A percentile compares a stretch with the other conserved stretches of the same genome.
Evolutionary conservation across 768 basidiomycete genomes (phyloP).

Genomic region (Pleurotus giganteus): DNA sequence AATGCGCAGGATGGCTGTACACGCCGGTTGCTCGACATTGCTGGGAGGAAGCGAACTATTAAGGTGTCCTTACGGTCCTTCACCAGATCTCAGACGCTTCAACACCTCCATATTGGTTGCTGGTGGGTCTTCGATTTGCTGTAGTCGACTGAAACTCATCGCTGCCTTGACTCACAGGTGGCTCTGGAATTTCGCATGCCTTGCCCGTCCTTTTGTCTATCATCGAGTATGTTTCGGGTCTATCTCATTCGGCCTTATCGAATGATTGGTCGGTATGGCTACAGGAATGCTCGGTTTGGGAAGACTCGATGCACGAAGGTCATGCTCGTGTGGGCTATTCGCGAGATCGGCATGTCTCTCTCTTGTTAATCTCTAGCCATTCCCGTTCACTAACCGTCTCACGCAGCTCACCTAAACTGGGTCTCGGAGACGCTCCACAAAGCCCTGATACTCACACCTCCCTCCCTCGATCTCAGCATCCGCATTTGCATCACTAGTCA

Average conservation of each 20-base stretch:
- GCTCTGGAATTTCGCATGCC: slow-evolving; percentile 49
- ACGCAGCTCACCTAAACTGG: slow-evolving; percentile 44
- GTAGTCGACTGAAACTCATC: too few species aligned
- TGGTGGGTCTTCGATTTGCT: not conserved
- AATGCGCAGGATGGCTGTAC: not conserved
- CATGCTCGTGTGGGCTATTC: slow-evolving; percentile 46
- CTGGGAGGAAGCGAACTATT: not conserved
- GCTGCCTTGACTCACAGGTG: too few species aligned
- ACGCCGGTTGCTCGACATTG: not conserved
- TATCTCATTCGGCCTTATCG: not conserved
- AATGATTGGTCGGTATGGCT: too few species aligned
- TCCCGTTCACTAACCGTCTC: too few species aligned
- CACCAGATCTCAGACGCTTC: slow-evolving; percentile 1
- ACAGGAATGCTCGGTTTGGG: slow-evolving; percentile 24
- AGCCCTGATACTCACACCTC: slow-evolving; percentile 26
- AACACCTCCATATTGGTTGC: slow-evolving; percentile 4
- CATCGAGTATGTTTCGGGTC: slow-evolving; percentile 30
- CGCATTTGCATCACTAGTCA: slow-evolving; percentile 38
- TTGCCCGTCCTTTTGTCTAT: slow-evolving; percentile 42
- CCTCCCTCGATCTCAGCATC: slow-evolving; percentile 32
- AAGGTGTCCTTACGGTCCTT: not conserved
- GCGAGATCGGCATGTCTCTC: slow-evolving; percentile 25
- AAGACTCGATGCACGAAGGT: slow-evolving; percentile 27
- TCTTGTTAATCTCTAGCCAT: too few species aligned
- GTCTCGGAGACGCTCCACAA: slow-evolving; percentile 36